Percentiles rank a stretch among this genome's conserved stretches.
phyloP scores from a whole-genome alignment of 495 filamentous ascomycete genomes.

The Penicillium chermesinum region DNA sequence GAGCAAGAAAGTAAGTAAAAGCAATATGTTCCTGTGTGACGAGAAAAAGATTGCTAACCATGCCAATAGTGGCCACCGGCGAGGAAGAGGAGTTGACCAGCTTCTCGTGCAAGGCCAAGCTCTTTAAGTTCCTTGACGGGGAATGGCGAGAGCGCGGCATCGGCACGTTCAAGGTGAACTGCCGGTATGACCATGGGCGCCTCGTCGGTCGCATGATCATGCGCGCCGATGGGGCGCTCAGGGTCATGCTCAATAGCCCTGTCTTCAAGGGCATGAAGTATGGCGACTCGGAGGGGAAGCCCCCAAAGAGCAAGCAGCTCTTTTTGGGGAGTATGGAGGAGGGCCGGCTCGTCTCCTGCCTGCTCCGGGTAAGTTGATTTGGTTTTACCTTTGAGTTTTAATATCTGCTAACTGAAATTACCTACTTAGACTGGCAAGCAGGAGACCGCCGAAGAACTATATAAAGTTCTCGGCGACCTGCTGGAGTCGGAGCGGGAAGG shows the following conservation, averaged over 20 bases:
- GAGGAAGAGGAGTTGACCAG: constrained; percentile 60
- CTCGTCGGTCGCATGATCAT: constrained; percentile 69
- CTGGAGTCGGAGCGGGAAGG: not conserved
- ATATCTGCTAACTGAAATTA: constrained; percentile 15
- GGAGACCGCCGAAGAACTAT: constrained; percentile 37
- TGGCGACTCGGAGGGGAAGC: constrained; percentile 51
- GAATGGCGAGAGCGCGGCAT: constrained; percentile 86
- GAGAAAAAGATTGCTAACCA: too few relatives aligned
- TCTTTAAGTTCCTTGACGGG: constrained; percentile 66
- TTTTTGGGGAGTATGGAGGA: constrained; percentile 59
- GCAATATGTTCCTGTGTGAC: too few relatives aligned
- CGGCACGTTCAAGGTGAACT: constrained; percentile 80
- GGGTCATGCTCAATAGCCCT: constrained; percentile 81
- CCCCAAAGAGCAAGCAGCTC: constrained; percentile 49
- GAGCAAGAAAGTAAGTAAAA: constrained; percentile 64
- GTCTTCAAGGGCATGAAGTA: constrained; percentile 69
- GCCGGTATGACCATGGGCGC: constrained; percentile 44
- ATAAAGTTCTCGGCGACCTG: constrained; percentile 32
- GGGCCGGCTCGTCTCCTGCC: constrained; percentile 52
- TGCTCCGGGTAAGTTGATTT: constrained; percentile 61
- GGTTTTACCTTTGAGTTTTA: not conserved
- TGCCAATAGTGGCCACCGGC: constrained; percentile 50
- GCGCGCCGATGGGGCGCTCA: constrained; percentile 76
- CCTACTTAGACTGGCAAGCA: constrained; percentile 37
- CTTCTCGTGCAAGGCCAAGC: constrained; percentile 67